These are phyloP conservation scores for Phlebiopsis gigantea DNA, from an alignment of 768 basidiomycete genomes.

Conservation along the genomic window DNA sequence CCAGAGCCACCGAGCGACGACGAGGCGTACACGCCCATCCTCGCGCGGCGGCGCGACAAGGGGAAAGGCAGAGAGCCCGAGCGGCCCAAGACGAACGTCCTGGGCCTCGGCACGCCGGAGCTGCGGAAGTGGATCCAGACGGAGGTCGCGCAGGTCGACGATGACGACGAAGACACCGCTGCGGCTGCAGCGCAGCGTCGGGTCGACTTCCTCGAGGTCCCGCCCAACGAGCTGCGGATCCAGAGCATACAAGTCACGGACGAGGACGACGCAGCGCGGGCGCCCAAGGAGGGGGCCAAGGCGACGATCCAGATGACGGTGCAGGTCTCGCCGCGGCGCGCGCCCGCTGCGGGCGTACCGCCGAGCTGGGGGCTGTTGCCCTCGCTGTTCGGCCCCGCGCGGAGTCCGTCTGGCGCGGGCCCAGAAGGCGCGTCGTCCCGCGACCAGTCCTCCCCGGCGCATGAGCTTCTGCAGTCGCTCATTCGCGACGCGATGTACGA, in stretches of 20 bases:
- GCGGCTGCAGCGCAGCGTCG: constrained; percentile 31
- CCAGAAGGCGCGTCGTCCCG: not conserved
- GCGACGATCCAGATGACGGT: constrained; percentile 16
- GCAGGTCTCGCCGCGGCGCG: constrained; percentile 29
- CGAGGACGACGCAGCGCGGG: not conserved
- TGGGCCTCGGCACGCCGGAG: constrained; percentile 50
- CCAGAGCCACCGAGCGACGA: constrained; percentile 21
- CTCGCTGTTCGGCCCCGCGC: constrained; percentile 6
- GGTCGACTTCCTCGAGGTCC: constrained; percentile 41
- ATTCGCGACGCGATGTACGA: constrained; percentile 72
- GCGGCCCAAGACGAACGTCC: constrained; percentile 22
- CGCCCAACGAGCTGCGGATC: constrained; percentile 8
- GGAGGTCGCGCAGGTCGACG: constrained; percentile 27
- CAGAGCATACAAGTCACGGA: constrained; percentile 2
- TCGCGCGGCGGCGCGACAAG: constrained; percentile 13
- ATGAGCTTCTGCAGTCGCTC: constrained; percentile 59
- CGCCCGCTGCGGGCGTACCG: constrained; percentile 12
- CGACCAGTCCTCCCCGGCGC: constrained; percentile 33
- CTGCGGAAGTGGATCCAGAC: constrained; percentile 46
- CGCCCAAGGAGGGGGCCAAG: constrained; percentile 8
- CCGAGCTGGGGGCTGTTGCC: constrained; percentile 6
- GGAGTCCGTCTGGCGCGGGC: not conserved
- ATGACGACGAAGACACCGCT: constrained; percentile 21
- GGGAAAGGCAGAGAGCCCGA: constrained; percentile 16
- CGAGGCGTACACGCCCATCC: constrained; percentile 26